Percentiles rank a stretch among this genome's conserved stretches.
These are phyloP conservation scores for Puya raimondii DNA, from an alignment of 176 grass and related monocot genomes.

Conservation along the genomic window DNA sequence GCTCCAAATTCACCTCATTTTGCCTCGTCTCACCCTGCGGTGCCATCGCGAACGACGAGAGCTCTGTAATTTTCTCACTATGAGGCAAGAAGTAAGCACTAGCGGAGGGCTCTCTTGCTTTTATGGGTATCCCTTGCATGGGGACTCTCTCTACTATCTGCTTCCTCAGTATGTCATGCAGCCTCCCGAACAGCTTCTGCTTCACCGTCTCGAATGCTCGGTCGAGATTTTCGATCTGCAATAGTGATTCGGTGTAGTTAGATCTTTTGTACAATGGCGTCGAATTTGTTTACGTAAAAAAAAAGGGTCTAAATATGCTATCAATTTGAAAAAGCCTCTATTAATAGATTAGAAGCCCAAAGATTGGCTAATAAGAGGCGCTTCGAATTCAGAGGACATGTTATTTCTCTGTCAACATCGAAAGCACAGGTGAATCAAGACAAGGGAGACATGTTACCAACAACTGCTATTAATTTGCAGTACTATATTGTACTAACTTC, in stretches of 20 bases:
- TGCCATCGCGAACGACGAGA: neutral
- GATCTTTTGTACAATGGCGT: constrained; percentile 1
- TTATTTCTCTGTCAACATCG: too few relatives aligned
- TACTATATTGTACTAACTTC: too few relatives aligned
- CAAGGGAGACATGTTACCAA: too few relatives aligned
- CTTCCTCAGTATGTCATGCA: constrained; percentile 46
- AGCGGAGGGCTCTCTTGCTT: neutral
- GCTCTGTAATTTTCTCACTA: neutral
- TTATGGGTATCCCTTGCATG: neutral
- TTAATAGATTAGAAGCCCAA: too few relatives aligned
- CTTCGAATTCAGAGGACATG: too few relatives aligned
- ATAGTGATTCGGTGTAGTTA: neutral
- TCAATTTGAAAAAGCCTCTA: too few relatives aligned
- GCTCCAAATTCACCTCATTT: neutral
- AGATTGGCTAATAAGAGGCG: too few relatives aligned
- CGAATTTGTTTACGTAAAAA: too few relatives aligned
- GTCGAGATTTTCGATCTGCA: constrained; percentile 44
- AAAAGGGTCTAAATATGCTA: too few relatives aligned
- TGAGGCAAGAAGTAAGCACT: neutral
- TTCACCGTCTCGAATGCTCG: constrained; percentile 54
- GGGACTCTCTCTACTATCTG: constrained; percentile 53
- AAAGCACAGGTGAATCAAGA: too few relatives aligned
- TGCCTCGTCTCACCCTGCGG: neutral
- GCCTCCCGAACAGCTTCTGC: constrained; percentile 39
- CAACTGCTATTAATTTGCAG: too few relatives aligned